phyloP scores from a whole-genome alignment of 164 flowering plant species.

The Vitis cinerea region DNA sequence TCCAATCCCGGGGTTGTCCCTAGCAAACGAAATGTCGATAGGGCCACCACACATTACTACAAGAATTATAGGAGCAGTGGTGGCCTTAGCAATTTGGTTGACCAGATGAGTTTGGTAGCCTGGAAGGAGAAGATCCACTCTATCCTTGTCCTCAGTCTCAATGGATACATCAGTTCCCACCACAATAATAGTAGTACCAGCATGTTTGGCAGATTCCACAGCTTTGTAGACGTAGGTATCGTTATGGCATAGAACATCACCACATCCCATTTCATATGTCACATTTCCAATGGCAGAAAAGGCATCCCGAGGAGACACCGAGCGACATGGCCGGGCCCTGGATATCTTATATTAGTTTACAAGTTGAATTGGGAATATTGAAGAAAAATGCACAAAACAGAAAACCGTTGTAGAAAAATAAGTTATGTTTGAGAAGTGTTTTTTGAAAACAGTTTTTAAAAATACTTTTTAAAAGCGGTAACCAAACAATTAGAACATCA shows the following conservation, averaged over 20 bases:
- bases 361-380: too few relatives aligned
- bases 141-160: constrained; percentile 20
- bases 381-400: too few relatives aligned
- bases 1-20: constrained; percentile 1
- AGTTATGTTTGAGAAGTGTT: too few relatives aligned
- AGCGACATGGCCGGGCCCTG: not conserved
- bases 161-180: constrained; percentile 15
- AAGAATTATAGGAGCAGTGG: constrained; percentile 24
- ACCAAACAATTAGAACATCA: too few relatives aligned
- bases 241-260: constrained; percentile 5
- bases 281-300: constrained; percentile 9
- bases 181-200: not conserved
- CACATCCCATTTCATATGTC: constrained; percentile 11
- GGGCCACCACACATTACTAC: constrained; percentile 23
- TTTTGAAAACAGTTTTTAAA: too few relatives aligned
- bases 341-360: too few relatives aligned
- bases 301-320: constrained; percentile 17
- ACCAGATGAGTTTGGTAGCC: constrained; percentile 23
- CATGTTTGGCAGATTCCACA: constrained; percentile 12
- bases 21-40: constrained; percentile 25
- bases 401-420: too few relatives aligned
- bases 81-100: constrained; percentile 12
- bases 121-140: constrained; percentile 16
- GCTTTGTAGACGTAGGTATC: not conserved
- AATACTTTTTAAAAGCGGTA: too few relatives aligned